phyloP scores from a whole-genome alignment of 1,139 yeast genomes.

The Nematodospora anomalae region DNA sequence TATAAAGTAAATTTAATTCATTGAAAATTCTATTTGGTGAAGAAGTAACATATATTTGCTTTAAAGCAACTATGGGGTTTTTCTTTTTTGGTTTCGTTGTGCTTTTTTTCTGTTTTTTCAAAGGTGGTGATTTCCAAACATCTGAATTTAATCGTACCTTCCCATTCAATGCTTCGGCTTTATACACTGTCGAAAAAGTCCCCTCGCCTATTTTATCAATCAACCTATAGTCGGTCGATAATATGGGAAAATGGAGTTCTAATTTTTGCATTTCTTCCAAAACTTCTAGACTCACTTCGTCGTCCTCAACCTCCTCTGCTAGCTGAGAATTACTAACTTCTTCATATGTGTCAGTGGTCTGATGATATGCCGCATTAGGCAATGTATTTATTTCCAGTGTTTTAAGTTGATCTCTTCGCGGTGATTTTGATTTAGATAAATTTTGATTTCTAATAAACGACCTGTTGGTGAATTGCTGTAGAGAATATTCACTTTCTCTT shows the following conservation, averaged over 20 bases:
- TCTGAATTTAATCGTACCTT: slow-evolving; percentile 38
- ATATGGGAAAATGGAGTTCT: slow-evolving; percentile 60
- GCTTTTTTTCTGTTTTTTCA: slow-evolving; percentile 24
- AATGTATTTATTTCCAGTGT: not conserved
- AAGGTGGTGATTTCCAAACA: slow-evolving; percentile 49
- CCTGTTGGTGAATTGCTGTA: slow-evolving; percentile 4
- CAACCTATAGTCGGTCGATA: slow-evolving; percentile 61
- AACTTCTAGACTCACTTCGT: slow-evolving; percentile 51
- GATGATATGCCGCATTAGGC: slow-evolving; percentile 2
- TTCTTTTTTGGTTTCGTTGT: slow-evolving; percentile 18
- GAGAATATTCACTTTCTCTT: not conserved
- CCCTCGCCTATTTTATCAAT: slow-evolving; percentile 94
- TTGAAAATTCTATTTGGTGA: slow-evolving; percentile 88
- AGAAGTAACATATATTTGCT: slow-evolving; percentile 91
- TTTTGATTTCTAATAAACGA: slow-evolving; percentile 11
- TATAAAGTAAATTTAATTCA: slow-evolving; percentile 75
- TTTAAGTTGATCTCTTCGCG: not conserved
- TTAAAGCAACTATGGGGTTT: slow-evolving; percentile 78
- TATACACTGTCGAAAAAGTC: slow-evolving; percentile 87
- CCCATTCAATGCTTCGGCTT: slow-evolving; percentile 70
- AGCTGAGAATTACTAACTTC: not conserved
- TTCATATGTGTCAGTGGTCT: slow-evolving; percentile 3
- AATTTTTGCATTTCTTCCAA: slow-evolving; percentile 67
- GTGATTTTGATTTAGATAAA: slow-evolving; percentile 9
- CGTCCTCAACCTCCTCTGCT: slow-evolving; percentile 30